These are phyloP conservation scores for Schizosaccharomyces octosporus DNA, from an alignment of 805 yeast species.

Conservation along the genomic window DNA sequence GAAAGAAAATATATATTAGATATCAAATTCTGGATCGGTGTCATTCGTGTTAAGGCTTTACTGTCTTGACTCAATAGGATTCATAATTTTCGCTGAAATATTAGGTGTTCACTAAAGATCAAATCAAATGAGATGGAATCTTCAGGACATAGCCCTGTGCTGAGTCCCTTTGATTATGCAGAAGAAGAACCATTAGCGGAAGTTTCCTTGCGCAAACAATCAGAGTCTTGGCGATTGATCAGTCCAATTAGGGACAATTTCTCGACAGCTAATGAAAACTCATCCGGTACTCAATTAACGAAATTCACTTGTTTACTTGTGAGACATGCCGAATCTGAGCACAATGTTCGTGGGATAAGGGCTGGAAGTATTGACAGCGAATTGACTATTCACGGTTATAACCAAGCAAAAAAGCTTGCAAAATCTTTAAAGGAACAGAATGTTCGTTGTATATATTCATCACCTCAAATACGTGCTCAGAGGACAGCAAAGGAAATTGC, in stretches of 20 bases:
- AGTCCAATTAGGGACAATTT: neutral
- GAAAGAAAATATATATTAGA: no score
- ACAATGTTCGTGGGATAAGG: neutral
- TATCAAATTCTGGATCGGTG: no score
- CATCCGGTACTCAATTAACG: neutral
- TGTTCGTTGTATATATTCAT: neutral
- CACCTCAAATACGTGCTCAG: neutral
- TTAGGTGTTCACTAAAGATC: no score
- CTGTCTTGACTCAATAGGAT: no score
- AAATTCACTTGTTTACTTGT: neutral
- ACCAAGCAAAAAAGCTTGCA: neutral
- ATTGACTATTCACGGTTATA: neutral
- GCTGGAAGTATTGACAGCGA: constrained; percentile 1
- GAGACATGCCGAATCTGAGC: neutral
- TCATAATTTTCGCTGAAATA: no score
- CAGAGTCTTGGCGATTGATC: neutral
- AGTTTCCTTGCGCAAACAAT: no score
- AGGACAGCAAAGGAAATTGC: neutral
- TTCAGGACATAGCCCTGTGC: no score
- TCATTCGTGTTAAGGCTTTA: no score
- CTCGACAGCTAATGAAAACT: neutral
- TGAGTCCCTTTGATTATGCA: no score
- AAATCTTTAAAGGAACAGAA: neutral
- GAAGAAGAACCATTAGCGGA: no score
- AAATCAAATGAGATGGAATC: no score